These are phyloP conservation scores for Gossypium gossypioides DNA, from an alignment of 441 rosid species.

Conservation along the genomic window DNA sequence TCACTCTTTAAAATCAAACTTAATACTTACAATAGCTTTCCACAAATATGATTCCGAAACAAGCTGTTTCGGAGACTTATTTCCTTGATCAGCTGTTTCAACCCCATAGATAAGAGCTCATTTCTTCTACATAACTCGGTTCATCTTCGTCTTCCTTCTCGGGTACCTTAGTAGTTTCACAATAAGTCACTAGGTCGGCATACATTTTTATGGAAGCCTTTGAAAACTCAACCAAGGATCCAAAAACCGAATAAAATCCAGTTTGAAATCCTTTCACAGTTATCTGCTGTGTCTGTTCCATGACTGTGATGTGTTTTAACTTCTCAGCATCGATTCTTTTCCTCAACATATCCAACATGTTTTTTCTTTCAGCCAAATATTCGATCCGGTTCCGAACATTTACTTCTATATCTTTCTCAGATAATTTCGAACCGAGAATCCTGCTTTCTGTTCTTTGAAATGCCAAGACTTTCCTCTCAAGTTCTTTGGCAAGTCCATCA, in stretches of 20 bases:
- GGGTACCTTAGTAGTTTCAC: constrained; percentile 15
- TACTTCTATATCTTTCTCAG: constrained; percentile 18
- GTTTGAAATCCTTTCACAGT: constrained; percentile 30
- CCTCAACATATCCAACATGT: constrained; percentile 25
- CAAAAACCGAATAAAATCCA: constrained; percentile 35
- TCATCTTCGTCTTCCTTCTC: constrained; percentile 2
- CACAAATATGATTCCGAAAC: neutral
- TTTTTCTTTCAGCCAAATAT: constrained; percentile 25
- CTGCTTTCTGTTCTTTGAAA: constrained; percentile 31
- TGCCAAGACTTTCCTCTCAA: constrained; percentile 26
- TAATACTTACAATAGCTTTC: neutral
- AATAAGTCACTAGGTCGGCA: constrained; percentile 20
- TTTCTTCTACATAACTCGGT: constrained; percentile 5
- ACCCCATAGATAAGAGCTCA: constrained; percentile 16
- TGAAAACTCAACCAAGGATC: constrained; percentile 32
- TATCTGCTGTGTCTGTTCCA: constrained; percentile 28
- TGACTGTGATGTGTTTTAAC: constrained; percentile 25
- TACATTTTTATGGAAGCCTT: constrained; percentile 33
- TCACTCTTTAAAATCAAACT: neutral
- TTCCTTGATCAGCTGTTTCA: neutral
- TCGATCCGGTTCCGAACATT: constrained; percentile 15
- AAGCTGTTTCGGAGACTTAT: neutral
- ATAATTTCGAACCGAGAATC: constrained; percentile 26
- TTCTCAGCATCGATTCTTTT: constrained; percentile 26
- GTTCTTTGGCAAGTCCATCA: constrained; percentile 34